Evolutionary conservation across 192 early-diverging fungal genomes (phyloP), one percentile per base, ranked within the genome.

Genomic region (Podila clonocystis): DNA sequence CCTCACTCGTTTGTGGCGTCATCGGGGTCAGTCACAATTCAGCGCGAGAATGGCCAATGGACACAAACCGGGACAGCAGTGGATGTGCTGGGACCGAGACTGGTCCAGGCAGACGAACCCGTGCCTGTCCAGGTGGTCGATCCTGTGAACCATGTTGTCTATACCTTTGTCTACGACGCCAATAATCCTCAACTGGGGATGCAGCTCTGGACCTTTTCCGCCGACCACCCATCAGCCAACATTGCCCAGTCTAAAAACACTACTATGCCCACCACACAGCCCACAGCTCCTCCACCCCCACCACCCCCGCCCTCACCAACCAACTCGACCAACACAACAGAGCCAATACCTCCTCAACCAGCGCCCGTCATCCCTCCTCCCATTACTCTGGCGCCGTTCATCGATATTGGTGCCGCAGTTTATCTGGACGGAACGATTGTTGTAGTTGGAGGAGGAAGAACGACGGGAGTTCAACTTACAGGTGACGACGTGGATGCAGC

Each of bases 101-200:
- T 52, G 3, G 75, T 71, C 33, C 24, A 57, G 38, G 41, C 63
- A 45, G 69, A 79, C 33, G 26, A 57, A 9, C 76, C 76, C 3
- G 65, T 68, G 9, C 52, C 76, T 7, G 76, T 79, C 4, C 76
- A 79, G 48, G 76, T 63, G 4, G 20, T 72, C 26, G 76, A 79
- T 34, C 5, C 59, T 1, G 19, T 62, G 20, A 45, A 62, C 9
- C 59, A 68, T 19, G 58, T 63, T 5, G 65, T 28, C 4, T 79
- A 79, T 17, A 71, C 69, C 7, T 79, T 79, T 50, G 60, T 72
- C 5, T 79, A 79, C 50, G 76, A 79, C 22, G 22, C 48, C n/a
- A 70, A 70, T 45, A 79, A 79, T 36, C 65, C 69, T 5, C 65
- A 72, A 22, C 29, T 72, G n/a, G 76, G 76, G 4, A 72, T 63